Percentiles rank a stretch among this genome's conserved stretches.
Evolutionary conservation across 768 basidiomycete genomes (phyloP).

Genomic region (Serendipita indica): DNA sequence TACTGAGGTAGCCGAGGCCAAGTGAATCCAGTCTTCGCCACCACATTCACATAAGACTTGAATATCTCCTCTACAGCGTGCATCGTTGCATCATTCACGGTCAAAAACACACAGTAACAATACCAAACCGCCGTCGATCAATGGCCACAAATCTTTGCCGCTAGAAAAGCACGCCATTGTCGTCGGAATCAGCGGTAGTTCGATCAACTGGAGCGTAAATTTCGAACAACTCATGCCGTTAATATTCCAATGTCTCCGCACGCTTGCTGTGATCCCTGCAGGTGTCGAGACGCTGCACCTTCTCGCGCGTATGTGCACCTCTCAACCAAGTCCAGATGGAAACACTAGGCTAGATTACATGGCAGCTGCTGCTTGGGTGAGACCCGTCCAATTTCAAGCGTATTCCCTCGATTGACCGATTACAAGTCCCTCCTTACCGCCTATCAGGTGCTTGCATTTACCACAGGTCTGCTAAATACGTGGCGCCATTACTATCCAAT

Average conservation of each 20-base stretch:
- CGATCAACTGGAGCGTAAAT: background rate
- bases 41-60: too few relatives aligned
- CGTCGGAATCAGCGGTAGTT: background rate
- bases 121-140: background rate
- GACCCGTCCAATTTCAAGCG: background rate
- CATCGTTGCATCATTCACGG: background rate
- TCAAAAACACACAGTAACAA: background rate
- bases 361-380: background rate
- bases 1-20: too few relatives aligned
- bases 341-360: slow-evolving; percentile 6
- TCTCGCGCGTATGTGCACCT: background rate
- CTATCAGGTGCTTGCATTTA: slow-evolving; percentile 74
- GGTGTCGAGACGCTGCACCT: background rate
- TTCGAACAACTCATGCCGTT: background rate
- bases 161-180: background rate
- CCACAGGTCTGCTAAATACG: slow-evolving; percentile 75
- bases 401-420: background rate
- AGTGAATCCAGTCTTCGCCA: too few relatives aligned
- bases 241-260: background rate
- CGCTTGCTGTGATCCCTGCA: background rate
- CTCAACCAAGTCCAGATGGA: background rate
- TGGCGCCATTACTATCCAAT: slow-evolving; percentile 89
- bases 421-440: slow-evolving; percentile 66
- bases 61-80: too few relatives aligned
- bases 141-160: background rate